phyloP scores from a whole-genome alignment of 352 stramenopile species.

The Hyaloperonospora arabidopsidis region DNA sequence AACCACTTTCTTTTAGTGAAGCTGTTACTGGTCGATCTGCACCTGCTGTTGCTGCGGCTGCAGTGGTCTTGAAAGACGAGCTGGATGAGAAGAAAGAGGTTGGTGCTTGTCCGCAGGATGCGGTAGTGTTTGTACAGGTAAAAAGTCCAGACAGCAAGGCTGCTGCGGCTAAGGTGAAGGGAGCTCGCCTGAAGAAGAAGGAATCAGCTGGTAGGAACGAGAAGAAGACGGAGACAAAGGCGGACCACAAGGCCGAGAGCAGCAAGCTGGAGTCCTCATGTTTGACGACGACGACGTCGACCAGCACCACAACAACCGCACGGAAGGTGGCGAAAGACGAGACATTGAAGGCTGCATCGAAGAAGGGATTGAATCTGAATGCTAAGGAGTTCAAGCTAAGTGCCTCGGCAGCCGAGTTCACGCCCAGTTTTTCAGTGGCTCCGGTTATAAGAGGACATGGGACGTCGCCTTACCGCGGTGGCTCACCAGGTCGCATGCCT shows the following conservation, averaged over 20 bases:
- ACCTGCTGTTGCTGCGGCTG: neutral
- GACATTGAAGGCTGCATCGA: slow-evolving; percentile 21
- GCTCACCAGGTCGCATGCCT: slow-evolving; percentile 30
- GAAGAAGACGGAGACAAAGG: slow-evolving; percentile 15
- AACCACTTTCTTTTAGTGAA: slow-evolving; percentile 68
- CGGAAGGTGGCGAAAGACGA: slow-evolving; percentile 16
- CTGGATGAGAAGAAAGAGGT: slow-evolving; percentile 15
- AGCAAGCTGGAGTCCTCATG: slow-evolving; percentile 12
- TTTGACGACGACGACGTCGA: slow-evolving; percentile 10
- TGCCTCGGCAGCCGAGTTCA: slow-evolving; percentile 54
- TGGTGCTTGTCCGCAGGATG: slow-evolving; percentile 13
- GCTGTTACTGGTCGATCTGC: slow-evolving; percentile 44
- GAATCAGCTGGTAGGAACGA: slow-evolving; percentile 22
- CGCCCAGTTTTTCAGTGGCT: slow-evolving; percentile 42
- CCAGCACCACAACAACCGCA: slow-evolving; percentile 11
- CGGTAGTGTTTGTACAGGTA: slow-evolving; percentile 11
- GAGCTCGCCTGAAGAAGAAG: slow-evolving; percentile 18
- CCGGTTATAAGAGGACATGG: slow-evolving; percentile 20
- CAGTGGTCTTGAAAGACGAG: slow-evolving; percentile 7
- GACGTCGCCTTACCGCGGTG: slow-evolving; percentile 45
- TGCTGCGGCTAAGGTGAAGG: slow-evolving; percentile 15
- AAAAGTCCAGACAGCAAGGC: slow-evolving; percentile 18
- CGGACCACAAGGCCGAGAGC: slow-evolving; percentile 12
- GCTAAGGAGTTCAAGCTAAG: slow-evolving; percentile 85
- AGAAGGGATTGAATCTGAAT: slow-evolving; percentile 77